Base-by-base conservation (phyloP, 371 early-diverging fungal genomes). In the Syncephalastrum contaminatum region DNA sequence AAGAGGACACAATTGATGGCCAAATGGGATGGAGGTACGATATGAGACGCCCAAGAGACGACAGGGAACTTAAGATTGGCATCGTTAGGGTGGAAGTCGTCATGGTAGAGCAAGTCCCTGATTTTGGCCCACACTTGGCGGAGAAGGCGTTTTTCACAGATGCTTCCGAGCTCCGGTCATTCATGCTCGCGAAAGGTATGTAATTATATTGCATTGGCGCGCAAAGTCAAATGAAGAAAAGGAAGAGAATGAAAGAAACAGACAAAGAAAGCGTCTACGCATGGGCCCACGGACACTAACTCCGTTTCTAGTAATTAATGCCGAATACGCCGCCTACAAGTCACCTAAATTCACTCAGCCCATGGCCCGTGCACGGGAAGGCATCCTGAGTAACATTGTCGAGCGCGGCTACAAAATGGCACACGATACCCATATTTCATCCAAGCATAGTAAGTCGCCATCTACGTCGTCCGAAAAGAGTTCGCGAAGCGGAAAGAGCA, bases 281-380 rank as follows among this genome's bases (percentile, higher is more conserved):
- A 42, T 43, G 43, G 36, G 36, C 36, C 36, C 36, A 30, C 21
- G 39, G 18, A 18, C 19, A 16, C 19, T 42, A 18, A 43, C 21
- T 14, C 10, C 16, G 40, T 51, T 42, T 40, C 39, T 54, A 80
- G 80, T 80, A 68, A 78, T 92, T 25, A 92, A 91, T 64, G 92
- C 87, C 18, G 90, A 91, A 60, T 86, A 89, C 60, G 88, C 92
- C 13, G 88, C 90, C 2, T 82, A 85, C 60, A 88, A 88, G 61
- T 86, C 92, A 41, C 90, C 90, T 4, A 80, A 82, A 53, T 70
- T 86, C 53, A 60, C 77, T 12, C 62, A 69, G 24, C 82, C 82
- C 15, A 83, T 82, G 67, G 77, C 70, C 43, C 67, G 86, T 48
- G 84, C 86, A 19, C 77, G 86, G 6, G 77, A 80, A 59, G 82